Evolutionary conservation across 1,139 yeast genomes (phyloP), one percentile per base, ranked within the genome.

Genomic region (Martiniozyma asiatica): DNA sequence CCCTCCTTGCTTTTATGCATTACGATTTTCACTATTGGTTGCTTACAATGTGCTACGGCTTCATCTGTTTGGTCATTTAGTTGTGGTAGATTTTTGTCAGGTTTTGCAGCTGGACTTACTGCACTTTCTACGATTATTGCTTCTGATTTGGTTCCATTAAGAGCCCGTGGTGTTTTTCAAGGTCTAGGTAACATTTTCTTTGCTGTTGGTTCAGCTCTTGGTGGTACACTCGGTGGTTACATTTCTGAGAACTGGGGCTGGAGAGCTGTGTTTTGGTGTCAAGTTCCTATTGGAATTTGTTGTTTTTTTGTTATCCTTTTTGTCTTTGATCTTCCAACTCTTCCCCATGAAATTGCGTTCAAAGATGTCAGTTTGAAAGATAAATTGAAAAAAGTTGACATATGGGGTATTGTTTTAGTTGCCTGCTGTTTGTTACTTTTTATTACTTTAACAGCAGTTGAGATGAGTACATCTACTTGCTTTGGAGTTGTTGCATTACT

Each of bases 221-320:
- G 89, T 23, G 85, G 85, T 6, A 53, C 72, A 1, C 48, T 72
- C 28, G 82, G 95, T 23, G 93, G 94, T 8, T 46, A 74, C 23
- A 56, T 82, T 20, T 68, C 87, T 14, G 81, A 74, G 35, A 47
- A 54, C n/a, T 63, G 73, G 40, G 94, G 94, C 20, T 85, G 96
- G 96, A 66, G 84, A 47, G 66, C 65, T 47, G 77, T 76, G 2
- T 74, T 74, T 44, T 54, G 61, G 39, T 46, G 63, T 29, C 82
- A 74, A 47, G 67, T 70, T 2, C 95, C 96, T 0, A 53, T 81
- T 21, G 73, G 82, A 4, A 27, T 68, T 4, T 12, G 55, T 4
- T 74, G 79, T 3, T 66, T 63, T 3, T 7, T 57, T 1, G 48
- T 58, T 24, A 59, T 63, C 33, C 51, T 47, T 38, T 45, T 36